These are phyloP conservation scores for Rossbeevera mucosa DNA, from an alignment of 768 basidiomycete species.

Conservation along the genomic window DNA sequence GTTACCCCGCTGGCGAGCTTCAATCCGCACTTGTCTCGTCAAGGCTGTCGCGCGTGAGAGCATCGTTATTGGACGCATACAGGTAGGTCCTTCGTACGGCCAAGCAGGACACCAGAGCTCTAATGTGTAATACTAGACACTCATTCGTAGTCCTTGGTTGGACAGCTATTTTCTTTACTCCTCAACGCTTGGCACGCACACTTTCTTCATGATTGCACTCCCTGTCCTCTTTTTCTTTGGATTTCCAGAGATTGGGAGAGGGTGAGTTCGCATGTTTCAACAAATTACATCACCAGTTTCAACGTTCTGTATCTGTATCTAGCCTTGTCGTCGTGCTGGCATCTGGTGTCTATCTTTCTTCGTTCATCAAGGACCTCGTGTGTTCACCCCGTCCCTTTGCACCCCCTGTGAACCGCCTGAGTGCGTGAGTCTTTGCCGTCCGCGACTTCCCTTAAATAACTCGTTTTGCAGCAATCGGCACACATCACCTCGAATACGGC, in stretches of 20 bases:
- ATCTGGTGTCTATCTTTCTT: slow-evolving; percentile 81
- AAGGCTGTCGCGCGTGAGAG: slow-evolving; percentile 56
- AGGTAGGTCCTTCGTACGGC: slow-evolving; percentile 41
- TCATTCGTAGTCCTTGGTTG: slow-evolving; percentile 58
- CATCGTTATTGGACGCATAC: slow-evolving; percentile 56
- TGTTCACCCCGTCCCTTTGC: slow-evolving; percentile 89
- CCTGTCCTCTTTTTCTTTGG: slow-evolving; percentile 91
- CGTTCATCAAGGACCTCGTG: slow-evolving; percentile 82
- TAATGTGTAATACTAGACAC: slow-evolving; percentile 33
- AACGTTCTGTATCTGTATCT: not conserved
- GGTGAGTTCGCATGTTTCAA: slow-evolving; percentile 43
- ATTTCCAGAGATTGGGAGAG: slow-evolving; percentile 60
- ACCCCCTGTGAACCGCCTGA: slow-evolving; percentile 86
- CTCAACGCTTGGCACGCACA: slow-evolving; percentile 77
- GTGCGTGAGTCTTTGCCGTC: slow-evolving; percentile 41
- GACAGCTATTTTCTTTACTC: slow-evolving; percentile 84
- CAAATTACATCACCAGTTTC: not conserved
- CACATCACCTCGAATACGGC: slow-evolving; percentile 86
- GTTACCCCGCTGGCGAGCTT: slow-evolving; percentile 63
- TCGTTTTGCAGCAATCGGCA: slow-evolving; percentile 55
- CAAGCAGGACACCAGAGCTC: too few relatives aligned
- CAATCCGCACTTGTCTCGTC: slow-evolving; percentile 51
- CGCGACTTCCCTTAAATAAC: not conserved
- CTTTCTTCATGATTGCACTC: slow-evolving; percentile 89
- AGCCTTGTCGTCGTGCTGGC: slow-evolving; percentile 70